Conservation (phyloP, 2,329 filamentous ascomycete genomes). For the Fusarium sp. region DNA sequence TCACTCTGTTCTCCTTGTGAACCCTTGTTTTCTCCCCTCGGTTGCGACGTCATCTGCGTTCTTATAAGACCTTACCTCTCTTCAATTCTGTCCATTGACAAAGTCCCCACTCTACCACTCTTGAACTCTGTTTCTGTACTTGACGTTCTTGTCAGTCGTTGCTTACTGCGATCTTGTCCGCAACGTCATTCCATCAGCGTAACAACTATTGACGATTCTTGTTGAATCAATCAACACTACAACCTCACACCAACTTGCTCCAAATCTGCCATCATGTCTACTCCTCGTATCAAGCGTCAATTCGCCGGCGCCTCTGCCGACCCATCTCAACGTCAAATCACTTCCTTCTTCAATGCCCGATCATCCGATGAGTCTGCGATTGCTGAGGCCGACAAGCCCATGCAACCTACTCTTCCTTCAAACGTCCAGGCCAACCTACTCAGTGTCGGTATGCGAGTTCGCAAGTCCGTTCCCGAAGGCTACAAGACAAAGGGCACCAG, state of each 20-base stretch:
- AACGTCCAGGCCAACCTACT: slow-evolving; percentile 84
- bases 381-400: slow-evolving; percentile 39
- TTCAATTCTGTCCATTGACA: slow-evolving; percentile 7
- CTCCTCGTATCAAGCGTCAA: slow-evolving; percentile 67
- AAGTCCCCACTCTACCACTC: slow-evolving; percentile 31
- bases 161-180: not conserved
- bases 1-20: slow-evolving; percentile 18
- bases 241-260: not conserved
- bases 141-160: not conserved
- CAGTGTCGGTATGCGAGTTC: slow-evolving; percentile 91
- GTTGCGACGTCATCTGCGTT: slow-evolving; percentile 29
- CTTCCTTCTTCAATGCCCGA: slow-evolving; percentile 65
- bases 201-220: not conserved
- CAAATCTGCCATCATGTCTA: slow-evolving; percentile 55
- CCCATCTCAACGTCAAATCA: slow-evolving; percentile 69
- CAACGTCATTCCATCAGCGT: slow-evolving; percentile 7
- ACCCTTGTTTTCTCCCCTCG: slow-evolving; percentile 24
- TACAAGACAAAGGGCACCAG: slow-evolving; percentile 77
- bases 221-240: not conserved
- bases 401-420: slow-evolving; percentile 65
- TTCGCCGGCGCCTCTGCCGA: slow-evolving; percentile 69
- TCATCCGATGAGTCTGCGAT: slow-evolving; percentile 43
- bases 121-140: slow-evolving; percentile 1
- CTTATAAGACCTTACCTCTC: not conserved
- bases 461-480: slow-evolving; percentile 92